phyloP scores from a whole-genome alignment of 192 early-diverging fungal genomes.

The Coemansia sp. region DNA sequence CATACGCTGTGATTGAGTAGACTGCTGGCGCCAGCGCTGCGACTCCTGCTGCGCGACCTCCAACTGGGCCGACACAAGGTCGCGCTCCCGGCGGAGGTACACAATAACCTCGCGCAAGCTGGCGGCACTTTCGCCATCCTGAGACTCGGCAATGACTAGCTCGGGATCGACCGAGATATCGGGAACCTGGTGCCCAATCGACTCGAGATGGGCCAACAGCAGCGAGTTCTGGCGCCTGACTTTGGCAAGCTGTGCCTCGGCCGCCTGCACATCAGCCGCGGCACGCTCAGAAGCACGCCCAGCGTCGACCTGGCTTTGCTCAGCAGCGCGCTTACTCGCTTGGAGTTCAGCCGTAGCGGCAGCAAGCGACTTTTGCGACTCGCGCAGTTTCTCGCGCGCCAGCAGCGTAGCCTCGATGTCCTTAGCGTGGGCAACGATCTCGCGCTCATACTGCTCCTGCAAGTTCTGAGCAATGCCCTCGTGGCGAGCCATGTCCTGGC shows the following conservation, averaged over 20 bases:
- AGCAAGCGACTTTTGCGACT: constrained; percentile 27
- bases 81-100: constrained; percentile 72
- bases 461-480: constrained; percentile 53
- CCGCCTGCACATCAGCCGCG: constrained; percentile 31
- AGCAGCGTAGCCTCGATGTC: constrained; percentile 57
- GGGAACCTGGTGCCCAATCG: constrained; percentile 54
- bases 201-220: constrained; percentile 73
- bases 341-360: constrained; percentile 26
- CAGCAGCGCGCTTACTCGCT: constrained; percentile 1
- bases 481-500: constrained; percentile 60
- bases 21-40: constrained; percentile 64
- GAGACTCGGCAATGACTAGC: constrained; percentile 14
- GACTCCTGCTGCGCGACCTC: constrained; percentile 69
- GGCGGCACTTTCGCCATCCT: background rate
- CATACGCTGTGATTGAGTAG: constrained; percentile 63
- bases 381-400: constrained; percentile 48
- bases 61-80: constrained; percentile 67
- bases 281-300: constrained; percentile 24
- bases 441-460: constrained; percentile 70
- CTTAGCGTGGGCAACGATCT: constrained; percentile 65
- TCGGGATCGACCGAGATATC: constrained; percentile 41
- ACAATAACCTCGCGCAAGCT: constrained; percentile 63
- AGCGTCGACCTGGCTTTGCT: constrained; percentile 36
- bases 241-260: constrained; percentile 59
- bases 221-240: constrained; percentile 70